These are phyloP conservation scores for Penicillium hordei DNA, from an alignment of 2,329 filamentous ascomycete genomes.

Conservation along the genomic window DNA sequence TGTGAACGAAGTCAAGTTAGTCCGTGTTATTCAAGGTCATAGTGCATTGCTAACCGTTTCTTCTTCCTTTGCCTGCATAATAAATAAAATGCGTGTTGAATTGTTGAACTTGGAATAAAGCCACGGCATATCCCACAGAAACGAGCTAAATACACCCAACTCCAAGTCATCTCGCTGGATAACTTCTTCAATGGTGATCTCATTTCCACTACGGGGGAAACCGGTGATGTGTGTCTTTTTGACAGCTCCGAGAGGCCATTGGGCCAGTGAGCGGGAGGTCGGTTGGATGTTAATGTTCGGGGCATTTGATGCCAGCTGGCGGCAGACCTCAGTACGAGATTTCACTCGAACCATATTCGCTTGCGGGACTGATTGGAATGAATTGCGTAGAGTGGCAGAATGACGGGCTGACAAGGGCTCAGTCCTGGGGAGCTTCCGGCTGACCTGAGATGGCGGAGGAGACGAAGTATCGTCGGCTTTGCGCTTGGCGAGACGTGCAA, in stretches of 20 bases:
- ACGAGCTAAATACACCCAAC: conserved; percentile 81
- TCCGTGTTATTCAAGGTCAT: background rate
- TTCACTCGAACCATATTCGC: background rate
- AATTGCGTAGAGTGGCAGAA: background rate
- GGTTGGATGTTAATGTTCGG: conserved; percentile 6
- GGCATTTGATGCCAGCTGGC: conserved; percentile 5
- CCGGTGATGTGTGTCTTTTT: conserved; percentile 78
- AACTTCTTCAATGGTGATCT: conserved; percentile 86
- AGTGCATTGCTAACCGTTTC: conserved; percentile 34
- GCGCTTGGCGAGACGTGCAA: conserved; percentile 65
- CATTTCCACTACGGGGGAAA: conserved; percentile 61
- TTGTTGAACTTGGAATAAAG: conserved; percentile 68
- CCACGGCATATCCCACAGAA: conserved; percentile 82
- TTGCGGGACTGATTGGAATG: background rate
- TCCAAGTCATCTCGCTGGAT: conserved; percentile 70
- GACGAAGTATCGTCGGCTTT: conserved; percentile 46
- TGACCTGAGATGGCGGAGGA: conserved; percentile 28
- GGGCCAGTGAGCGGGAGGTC: conserved; percentile 27
- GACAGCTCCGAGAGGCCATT: conserved; percentile 64
- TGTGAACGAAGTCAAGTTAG: background rate
- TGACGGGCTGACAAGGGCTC: background rate
- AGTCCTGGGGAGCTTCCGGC: conserved; percentile 26
- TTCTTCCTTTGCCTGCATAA: conserved; percentile 61
- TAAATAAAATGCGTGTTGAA: conserved; percentile 59
- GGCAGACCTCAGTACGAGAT: background rate